Conservation (phyloP, 2,329 filamentous ascomycete species). For the Cucurbitaria berberidis region DNA sequence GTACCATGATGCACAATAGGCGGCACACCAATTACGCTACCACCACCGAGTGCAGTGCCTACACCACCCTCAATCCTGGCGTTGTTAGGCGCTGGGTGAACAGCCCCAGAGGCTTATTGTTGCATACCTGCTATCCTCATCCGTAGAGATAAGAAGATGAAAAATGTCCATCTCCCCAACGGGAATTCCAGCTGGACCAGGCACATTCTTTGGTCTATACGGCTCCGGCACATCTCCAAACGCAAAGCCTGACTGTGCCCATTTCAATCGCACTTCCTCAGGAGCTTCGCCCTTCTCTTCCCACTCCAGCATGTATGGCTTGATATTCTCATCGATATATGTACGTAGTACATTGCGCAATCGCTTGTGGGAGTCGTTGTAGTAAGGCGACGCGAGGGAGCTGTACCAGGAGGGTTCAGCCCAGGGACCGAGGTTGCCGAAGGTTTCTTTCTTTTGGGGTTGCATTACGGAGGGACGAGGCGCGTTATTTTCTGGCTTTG, state of each 20-base stretch:
- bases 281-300: conserved; percentile 60
- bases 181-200: conserved; percentile 47
- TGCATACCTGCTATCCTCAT: conserved; percentile 51
- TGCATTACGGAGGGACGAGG: conserved; percentile 26
- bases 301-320: conserved; percentile 68
- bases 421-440: conserved; percentile 52
- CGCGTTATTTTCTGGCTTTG: conserved; percentile 15
- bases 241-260: conserved; percentile 51
- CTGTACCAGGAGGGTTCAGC: conserved; percentile 56
- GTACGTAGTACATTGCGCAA: conserved; percentile 63
- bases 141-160: conserved; percentile 58
- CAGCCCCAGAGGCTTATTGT: not conserved
- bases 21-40: conserved; percentile 67
- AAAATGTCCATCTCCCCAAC: conserved; percentile 48
- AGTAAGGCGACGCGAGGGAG: conserved; percentile 64
- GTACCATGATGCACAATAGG: conserved; percentile 69
- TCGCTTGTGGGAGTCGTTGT: conserved; percentile 66
- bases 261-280: conserved; percentile 51
- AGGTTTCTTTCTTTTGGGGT: conserved; percentile 34
- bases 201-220: conserved; percentile 51
- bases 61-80: conserved; percentile 64
- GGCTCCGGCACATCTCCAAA: conserved; percentile 54
- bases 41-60: conserved; percentile 63
- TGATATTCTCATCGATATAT: conserved; percentile 65
- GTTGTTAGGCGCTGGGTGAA: conserved; percentile 20